Evolutionary conservation across 768 basidiomycete genomes (phyloP).

Genomic region (Amylocystis lapponica): DNA sequence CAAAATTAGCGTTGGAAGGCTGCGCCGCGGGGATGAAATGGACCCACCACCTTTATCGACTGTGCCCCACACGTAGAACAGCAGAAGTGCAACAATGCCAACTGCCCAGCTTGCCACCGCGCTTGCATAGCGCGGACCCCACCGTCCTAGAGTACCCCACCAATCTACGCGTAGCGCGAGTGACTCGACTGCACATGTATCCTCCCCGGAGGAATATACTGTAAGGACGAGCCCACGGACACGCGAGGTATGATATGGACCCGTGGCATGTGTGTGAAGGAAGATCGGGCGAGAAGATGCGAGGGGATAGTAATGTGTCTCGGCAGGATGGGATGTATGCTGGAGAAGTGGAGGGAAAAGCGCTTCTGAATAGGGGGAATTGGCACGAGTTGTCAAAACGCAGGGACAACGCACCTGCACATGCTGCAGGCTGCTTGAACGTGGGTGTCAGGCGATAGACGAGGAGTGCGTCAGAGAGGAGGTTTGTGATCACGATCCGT

Average conservation of each 20-base stretch:
- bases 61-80: slow-evolving; percentile 46
- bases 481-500: slow-evolving; percentile 44
- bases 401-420: slow-evolving; percentile 22
- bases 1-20: background rate
- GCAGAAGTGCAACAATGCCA: slow-evolving; percentile 55
- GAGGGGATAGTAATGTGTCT: slow-evolving; percentile 67
- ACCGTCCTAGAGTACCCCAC: slow-evolving; percentile 63
- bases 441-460: slow-evolving; percentile 52
- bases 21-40: slow-evolving; percentile 1
- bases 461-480: slow-evolving; percentile 56
- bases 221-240: slow-evolving; percentile 44
- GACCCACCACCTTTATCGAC: slow-evolving; percentile 23
- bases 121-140: slow-evolving; percentile 69
- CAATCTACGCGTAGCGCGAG: slow-evolving; percentile 63
- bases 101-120: slow-evolving; percentile 68
- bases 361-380: slow-evolving; percentile 31
- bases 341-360: slow-evolving; percentile 61
- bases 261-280: slow-evolving; percentile 66
- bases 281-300: slow-evolving; percentile 32
- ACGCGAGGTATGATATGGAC: slow-evolving; percentile 49
- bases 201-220: slow-evolving; percentile 50
- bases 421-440: slow-evolving; percentile 15
- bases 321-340: slow-evolving; percentile 52
- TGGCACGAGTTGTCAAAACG: background rate
- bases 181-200: slow-evolving; percentile 38